Conservation (phyloP, 768 basidiomycete genomes). For the Hypholoma sublateritium region DNA sequence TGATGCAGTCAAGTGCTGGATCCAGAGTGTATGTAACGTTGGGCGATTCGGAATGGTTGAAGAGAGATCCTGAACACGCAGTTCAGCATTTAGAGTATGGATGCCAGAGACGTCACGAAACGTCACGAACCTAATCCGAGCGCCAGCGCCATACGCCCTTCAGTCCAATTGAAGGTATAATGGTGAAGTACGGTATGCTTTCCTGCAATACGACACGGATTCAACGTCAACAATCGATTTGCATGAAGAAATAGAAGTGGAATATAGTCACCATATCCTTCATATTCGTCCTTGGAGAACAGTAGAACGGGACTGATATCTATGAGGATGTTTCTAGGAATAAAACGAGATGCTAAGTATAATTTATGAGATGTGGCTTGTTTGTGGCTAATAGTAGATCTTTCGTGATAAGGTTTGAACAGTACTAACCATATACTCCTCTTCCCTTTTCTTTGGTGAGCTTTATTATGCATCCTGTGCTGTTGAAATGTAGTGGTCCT, state of each 20-base stretch:
- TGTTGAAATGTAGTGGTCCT: constrained; percentile 40
- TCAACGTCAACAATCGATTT: too few relatives aligned
- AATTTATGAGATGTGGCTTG: constrained; percentile 14
- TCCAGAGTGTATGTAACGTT: constrained; percentile 71
- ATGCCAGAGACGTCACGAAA: constrained; percentile 5
- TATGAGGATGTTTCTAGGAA: constrained; percentile 64
- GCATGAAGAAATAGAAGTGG: too few relatives aligned
- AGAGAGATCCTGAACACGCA: constrained; percentile 58
- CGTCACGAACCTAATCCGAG: constrained; percentile 63
- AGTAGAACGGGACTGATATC: constrained; percentile 88
- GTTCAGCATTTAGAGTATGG: neutral
- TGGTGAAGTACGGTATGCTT: constrained; percentile 66
- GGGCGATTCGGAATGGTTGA: constrained; percentile 72
- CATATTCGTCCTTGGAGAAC: constrained; percentile 69
- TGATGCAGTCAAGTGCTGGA: constrained; percentile 53
- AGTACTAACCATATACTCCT: constrained; percentile 59
- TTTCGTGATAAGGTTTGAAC: neutral
- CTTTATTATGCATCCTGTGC: constrained; percentile 47
- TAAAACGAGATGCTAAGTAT: constrained; percentile 51
- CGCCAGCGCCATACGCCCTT: constrained; percentile 75
- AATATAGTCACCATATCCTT: constrained; percentile 44
- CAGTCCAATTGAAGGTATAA: constrained; percentile 76
- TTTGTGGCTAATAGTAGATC: constrained; percentile 8
- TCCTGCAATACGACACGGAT: constrained; percentile 19
- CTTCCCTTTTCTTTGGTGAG: constrained; percentile 50